Evolutionary conservation across 345 rosid genomes (phyloP), one percentile per base, ranked within the genome.

Genomic region (Capsella bursapastoris): DNA sequence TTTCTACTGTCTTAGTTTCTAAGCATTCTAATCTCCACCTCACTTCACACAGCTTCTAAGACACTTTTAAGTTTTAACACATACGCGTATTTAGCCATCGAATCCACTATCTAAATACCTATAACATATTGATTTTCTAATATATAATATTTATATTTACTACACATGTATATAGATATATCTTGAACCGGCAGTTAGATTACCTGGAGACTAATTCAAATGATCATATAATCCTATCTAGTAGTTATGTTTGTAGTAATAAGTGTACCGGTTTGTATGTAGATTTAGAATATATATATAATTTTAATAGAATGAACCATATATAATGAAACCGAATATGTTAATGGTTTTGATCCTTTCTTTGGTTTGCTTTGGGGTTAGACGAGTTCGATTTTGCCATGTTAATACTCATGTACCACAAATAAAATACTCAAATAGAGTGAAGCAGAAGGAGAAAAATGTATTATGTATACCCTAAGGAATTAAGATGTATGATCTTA

Each of bases 11-110:
- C 79, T 76, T 76, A 34, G 58, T 53, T 76, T 69, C 75, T 69
- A 76, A 76, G 79, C 79, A 76, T 69, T 69, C 29, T 68, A 34
- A 43, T 61, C 74, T 60, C 73, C 60, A 50, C 29, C 73, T 13
- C 62, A 75, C 6, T 76, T 47, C 57, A 28, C 66, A 62, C 66
- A 64, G 61, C 75, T 70, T 70, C 53, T 70, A 60, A 41, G 68
- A 62, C 63, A 75, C 73, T 52, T 75, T 66, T 57, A 50, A 67
- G 62, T 52, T 75, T 49, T 57, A 50, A 67, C 68, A 47, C 0
- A 48, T 65, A 48, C 35, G 41, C 35, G 41, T 56, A 27, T 64
- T 43, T 31, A 41, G 65, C 51, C 51, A 55, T 15, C 13, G 34
- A 14, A 61, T 72, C 76, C 56, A 31, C 56, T 44, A 65, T 45